Evolutionary conservation across 371 early-diverging fungal genomes (phyloP).

Genomic region (Synchytrium microbalum): DNA sequence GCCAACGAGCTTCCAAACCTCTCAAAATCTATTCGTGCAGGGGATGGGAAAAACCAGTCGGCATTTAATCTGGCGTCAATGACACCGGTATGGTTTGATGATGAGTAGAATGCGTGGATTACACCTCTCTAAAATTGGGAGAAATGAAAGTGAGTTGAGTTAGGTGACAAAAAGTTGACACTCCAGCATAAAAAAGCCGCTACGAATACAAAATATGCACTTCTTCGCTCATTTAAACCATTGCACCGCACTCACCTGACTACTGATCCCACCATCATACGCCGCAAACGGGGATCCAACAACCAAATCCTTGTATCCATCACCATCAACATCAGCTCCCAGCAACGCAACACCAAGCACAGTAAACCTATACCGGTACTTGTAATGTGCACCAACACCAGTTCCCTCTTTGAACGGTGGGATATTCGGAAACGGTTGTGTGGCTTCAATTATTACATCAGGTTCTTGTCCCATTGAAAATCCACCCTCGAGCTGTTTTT

Average conservation of each 20-base stretch:
- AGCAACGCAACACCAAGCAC: slow-evolving; percentile 51
- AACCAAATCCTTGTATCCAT: slow-evolving; percentile 57
- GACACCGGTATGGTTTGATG: slow-evolving; percentile 3
- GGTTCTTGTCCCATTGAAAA: slow-evolving; percentile 10
- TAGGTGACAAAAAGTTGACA: slow-evolving; percentile 7
- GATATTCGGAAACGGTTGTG: background rate
- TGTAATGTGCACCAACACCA: background rate
- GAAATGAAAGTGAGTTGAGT: background rate
- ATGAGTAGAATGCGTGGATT: slow-evolving; percentile 12
- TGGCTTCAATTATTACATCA: slow-evolving; percentile 17
- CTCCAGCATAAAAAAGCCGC: slow-evolving; percentile 2
- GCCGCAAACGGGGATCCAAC: slow-evolving; percentile 58
- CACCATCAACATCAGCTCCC: slow-evolving; percentile 57
- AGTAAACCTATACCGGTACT: slow-evolving; percentile 11
- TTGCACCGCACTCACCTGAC: slow-evolving; percentile 21
- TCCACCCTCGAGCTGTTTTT: slow-evolving; percentile 10
- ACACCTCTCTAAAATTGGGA: slow-evolving; percentile 6
- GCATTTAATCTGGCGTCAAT: slow-evolving; percentile 12
- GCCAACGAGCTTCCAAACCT: slow-evolving; percentile 36
- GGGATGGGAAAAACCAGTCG: slow-evolving; percentile 27
- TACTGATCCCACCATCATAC: slow-evolving; percentile 11
- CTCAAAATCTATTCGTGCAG: slow-evolving; percentile 26
- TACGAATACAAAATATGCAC: background rate
- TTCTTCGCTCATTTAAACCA: background rate
- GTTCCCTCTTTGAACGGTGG: background rate